Percentiles rank a stretch among this genome's conserved stretches.
Conservation (phyloP, 345 rosid species). For the Jatropha curcas region DNA sequence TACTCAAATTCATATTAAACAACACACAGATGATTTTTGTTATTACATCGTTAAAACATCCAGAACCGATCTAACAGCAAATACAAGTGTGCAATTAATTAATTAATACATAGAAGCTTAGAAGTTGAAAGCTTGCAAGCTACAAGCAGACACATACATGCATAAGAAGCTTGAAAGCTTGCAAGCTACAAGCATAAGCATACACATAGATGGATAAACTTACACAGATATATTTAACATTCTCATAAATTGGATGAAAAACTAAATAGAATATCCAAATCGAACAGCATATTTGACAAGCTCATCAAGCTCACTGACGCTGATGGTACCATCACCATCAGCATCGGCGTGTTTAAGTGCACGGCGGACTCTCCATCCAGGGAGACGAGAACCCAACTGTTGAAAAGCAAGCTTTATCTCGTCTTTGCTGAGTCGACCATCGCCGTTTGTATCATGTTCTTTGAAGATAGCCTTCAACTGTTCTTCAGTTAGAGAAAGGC, state of each 20-base stretch:
- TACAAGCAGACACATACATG: too few species aligned
- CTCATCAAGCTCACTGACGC: slow-evolving; percentile 20
- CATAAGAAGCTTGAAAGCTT: too few species aligned
- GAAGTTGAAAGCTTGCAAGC: too few species aligned
- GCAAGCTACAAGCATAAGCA: too few species aligned
- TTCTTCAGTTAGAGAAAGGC: not conserved
- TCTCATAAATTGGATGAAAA: too few species aligned
- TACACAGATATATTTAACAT: too few species aligned
- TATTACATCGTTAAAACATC: too few species aligned
- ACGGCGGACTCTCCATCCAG: slow-evolving; percentile 28
- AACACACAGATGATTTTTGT: too few species aligned
- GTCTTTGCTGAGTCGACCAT: slow-evolving; percentile 25
- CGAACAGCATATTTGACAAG: slow-evolving; percentile 26
- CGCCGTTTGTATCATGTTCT: slow-evolving; percentile 24
- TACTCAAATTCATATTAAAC: too few species aligned
- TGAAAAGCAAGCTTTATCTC: slow-evolving; percentile 26
- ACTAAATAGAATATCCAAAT: slow-evolving; percentile 3
- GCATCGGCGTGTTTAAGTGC: slow-evolving; percentile 24
- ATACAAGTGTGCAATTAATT: too few species aligned
- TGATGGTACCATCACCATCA: slow-evolving; percentile 28
- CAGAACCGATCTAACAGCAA: too few species aligned
- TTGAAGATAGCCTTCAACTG: slow-evolving; percentile 26
- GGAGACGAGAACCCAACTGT: slow-evolving; percentile 25
- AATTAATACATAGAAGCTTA: too few species aligned
- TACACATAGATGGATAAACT: not conserved